Evolutionary conservation across 306 rosid species (phyloP), one percentile per base, ranked within the genome.

Genomic region (Vachellia pachyceras): DNA sequence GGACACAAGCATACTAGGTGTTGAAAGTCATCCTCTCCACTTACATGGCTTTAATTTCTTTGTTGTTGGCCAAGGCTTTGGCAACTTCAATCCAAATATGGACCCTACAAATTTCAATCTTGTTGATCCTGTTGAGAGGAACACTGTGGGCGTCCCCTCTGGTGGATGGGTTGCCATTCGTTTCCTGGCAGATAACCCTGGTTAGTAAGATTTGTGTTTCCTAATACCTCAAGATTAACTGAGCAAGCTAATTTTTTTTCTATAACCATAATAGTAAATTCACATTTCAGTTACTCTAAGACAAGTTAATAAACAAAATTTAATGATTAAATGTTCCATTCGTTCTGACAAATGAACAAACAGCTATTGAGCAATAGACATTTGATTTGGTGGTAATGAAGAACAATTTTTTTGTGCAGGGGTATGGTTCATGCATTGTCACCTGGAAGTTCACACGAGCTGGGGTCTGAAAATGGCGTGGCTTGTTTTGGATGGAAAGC

Each of bases 341-440:
- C 14, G 14, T 46, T 71, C 10, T 13, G 76, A 23, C 40, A 71
- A 71, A 71, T 46, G 18, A 71, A 46, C 60, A 71, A 71, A 72
- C 61, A 25, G 0, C 61, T 25, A 14, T 25, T 5, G 15, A 29
- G 42, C 61, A 72, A 23, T 44, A 12, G 55, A 69, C 20, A 23
- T 39, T 1, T 69, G 45, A 39, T 41, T 15, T n/a, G 12, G 9
- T 52, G 15, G 14, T n/a, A 9, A 67, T 9, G 14, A 36, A 45
- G 14, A 54, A 25, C 17, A 35, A 12, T 36, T 3, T 46, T n/a
- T 15, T 39, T 23, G n/a, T 12, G 41, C 71, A 88, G 91, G 91
- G 5, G 91, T 88, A 22, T 88, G 91, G 91, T 86, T 88, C 69
- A 88, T 88, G 91, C 91, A 88, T 83, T 88, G 87, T 67, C 91